Conservation (phyloP, 1,284 basidiomycete genomes). For the Sphagnurus paluster region DNA sequence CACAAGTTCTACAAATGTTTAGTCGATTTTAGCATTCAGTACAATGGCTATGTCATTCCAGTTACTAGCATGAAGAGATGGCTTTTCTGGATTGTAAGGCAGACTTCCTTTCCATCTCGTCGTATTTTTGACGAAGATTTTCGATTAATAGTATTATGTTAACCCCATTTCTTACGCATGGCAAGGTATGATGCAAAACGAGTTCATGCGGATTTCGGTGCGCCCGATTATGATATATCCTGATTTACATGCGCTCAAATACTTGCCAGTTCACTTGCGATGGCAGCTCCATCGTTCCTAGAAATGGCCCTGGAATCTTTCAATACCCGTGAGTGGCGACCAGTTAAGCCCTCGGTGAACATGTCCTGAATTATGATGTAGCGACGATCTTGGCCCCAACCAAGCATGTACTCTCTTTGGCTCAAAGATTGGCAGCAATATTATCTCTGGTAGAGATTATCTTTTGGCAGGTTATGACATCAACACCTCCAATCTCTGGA, state of each 20-base stretch:
- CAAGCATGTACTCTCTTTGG: conserved; percentile 72
- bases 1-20: not conserved
- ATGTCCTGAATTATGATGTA: conserved; percentile 18
- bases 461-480: conserved; percentile 57
- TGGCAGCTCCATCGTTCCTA: conserved; percentile 67
- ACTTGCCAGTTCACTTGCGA: conserved; percentile 60
- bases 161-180: conserved; percentile 80
- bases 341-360: not conserved
- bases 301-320: conserved; percentile 60
- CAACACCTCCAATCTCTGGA: conserved; percentile 56
- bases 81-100: conserved; percentile 81
- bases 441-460: conserved; percentile 58
- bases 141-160: conserved; percentile 57
- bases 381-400: conserved; percentile 56
- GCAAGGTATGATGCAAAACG: conserved; percentile 81
- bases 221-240: conserved; percentile 17
- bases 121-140: conserved; percentile 1
- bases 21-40: conserved; percentile 41
- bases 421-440: conserved; percentile 44
- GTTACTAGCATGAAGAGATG: conserved; percentile 81
- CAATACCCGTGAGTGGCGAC: conserved; percentile 61
- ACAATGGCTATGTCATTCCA: conserved; percentile 74
- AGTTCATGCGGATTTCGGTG: conserved; percentile 73
- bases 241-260: conserved; percentile 10
- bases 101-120: not conserved